phyloP scores from a whole-genome alignment of 139 green algal species.

The Gonium pectorale region DNA sequence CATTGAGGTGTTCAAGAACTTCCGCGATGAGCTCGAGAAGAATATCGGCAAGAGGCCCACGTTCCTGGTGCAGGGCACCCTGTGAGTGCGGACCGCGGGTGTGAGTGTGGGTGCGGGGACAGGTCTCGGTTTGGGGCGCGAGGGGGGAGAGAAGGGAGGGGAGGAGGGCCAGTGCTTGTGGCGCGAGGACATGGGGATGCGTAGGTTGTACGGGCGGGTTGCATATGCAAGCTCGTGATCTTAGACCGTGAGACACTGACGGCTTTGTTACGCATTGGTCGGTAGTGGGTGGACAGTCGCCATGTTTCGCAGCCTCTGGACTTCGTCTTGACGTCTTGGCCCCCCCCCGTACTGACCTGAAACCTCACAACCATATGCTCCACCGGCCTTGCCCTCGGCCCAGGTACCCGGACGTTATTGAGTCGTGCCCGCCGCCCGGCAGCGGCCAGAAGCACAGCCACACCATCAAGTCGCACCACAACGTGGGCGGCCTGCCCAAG shows the following conservation, averaged over 20 bases:
- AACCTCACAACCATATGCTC: no score
- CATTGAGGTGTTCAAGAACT: constrained; percentile 94
- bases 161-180: background rate
- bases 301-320: no score
- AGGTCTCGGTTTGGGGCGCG: background rate
- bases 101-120: background rate
- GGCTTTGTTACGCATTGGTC: no score
- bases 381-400: no score
- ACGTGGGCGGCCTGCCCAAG: constrained; percentile 98
- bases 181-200: no score
- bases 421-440: constrained; percentile 96
- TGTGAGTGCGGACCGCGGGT: constrained; percentile 45
- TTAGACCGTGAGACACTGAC: no score
- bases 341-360: no score
- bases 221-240: no score
- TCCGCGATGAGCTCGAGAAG: constrained; percentile 79
- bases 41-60: constrained; percentile 78
- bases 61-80: constrained; percentile 87
- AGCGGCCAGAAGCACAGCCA: constrained; percentile 96
- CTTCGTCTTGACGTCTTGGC: no score
- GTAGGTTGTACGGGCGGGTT: no score
- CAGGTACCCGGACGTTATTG: constrained; percentile 98
- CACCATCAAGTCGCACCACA: constrained; percentile 99
- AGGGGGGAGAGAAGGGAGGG: background rate
- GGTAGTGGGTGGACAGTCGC: no score